Base-by-base conservation (phyloP, 192 early-diverging fungal genomes). In the Backusella mclennaniae region DNA sequence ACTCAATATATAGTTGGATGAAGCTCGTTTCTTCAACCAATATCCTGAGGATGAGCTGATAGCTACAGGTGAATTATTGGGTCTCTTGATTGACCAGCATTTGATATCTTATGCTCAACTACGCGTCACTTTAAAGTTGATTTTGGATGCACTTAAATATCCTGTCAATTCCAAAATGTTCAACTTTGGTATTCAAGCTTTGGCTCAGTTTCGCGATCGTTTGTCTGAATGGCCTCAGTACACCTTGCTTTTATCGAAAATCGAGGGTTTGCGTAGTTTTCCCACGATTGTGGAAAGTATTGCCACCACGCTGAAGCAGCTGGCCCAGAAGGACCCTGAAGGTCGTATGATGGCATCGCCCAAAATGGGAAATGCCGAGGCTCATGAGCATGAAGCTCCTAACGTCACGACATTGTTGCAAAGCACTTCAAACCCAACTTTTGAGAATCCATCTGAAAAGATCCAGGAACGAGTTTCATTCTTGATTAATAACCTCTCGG, bases 401-500 rank as follows among this genome's bases (percentile, higher is more conserved):
- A 78, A 67, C n/a, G 66, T 67, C 23, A 31, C 63, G 12, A 66
- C 71, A 36, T 26, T 78, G 38, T 44, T 67, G 19, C 71, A 77
- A 19, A 70, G 67, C 31, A 38, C 46, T 4, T 52, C 67, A 2
- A 38, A 75, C 0, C 31, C 26, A 39, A 39, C 73, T 19, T 75
- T 67, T n/a, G 68, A 80, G n/a, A 75, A 49, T 17, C 74, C 74
- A 52, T 33, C 74, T 15, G 52, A 68, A 8, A 71, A 73, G 35
- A 35, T 80, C 21, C 89, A 93, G 80, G 98, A 99, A 81, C 96
- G 96, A 80, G 94, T 99, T 31, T 89, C 95, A n/a, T 99, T 99
- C 83, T 94, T 95, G 26, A 90, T 99, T 83, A 99, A 99, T 87
- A 99, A 99, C 72, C 81, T 99, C 26, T 92, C 96, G 35, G 86